Percentiles rank a stretch among this genome's conserved stretches.
Evolutionary conservation across 2,329 filamentous ascomycete genomes (phyloP).

Genomic region (Rutstroemia sp.): DNA sequence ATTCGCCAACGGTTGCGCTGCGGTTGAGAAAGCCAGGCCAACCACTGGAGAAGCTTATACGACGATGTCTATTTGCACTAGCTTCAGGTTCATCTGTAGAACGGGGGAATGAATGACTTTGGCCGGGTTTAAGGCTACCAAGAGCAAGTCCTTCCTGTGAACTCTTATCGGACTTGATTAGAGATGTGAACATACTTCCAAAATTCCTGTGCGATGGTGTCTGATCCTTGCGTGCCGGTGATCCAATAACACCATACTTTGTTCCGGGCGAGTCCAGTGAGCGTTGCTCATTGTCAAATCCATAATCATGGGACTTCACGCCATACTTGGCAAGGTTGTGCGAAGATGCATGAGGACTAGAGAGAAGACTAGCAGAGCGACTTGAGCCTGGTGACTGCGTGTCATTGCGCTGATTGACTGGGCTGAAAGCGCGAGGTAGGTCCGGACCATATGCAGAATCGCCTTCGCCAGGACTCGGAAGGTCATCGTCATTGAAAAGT

Average conservation of each 20-base stretch:
- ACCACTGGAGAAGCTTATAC: conserved; percentile 48
- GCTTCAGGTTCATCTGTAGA: conserved; percentile 49
- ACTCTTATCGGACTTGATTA: conserved; percentile 50
- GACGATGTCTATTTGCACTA: conserved; percentile 42
- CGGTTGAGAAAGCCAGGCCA: conserved; percentile 39
- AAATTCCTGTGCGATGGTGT: conserved; percentile 40
- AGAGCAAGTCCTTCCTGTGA: conserved; percentile 51
- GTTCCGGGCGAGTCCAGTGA: conserved; percentile 24
- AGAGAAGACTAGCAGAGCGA: conserved; percentile 48
- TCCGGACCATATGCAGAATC: conserved; percentile 21
- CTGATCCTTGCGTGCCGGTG: conserved; percentile 30
- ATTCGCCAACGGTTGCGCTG: conserved; percentile 18
- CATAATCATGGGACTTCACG: conserved; percentile 21
- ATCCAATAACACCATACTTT: conserved; percentile 26
- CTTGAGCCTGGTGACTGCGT: conserved; percentile 54
- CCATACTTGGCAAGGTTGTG: conserved; percentile 49
- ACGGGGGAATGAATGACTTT: conserved; percentile 72
- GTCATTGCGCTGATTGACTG: conserved; percentile 34
- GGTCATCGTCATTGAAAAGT: conserved; percentile 53
- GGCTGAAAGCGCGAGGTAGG: conserved; percentile 33
- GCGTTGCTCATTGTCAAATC: conserved; percentile 20
- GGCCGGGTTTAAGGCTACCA: conserved; percentile 61
- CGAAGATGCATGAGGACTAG: conserved; percentile 55
- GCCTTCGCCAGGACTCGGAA: conserved; percentile 34
- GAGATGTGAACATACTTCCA: conserved; percentile 49